These are phyloP conservation scores for Ilex asprella DNA, from an alignment of 257 asterid genomes.

Conservation along the genomic window DNA sequence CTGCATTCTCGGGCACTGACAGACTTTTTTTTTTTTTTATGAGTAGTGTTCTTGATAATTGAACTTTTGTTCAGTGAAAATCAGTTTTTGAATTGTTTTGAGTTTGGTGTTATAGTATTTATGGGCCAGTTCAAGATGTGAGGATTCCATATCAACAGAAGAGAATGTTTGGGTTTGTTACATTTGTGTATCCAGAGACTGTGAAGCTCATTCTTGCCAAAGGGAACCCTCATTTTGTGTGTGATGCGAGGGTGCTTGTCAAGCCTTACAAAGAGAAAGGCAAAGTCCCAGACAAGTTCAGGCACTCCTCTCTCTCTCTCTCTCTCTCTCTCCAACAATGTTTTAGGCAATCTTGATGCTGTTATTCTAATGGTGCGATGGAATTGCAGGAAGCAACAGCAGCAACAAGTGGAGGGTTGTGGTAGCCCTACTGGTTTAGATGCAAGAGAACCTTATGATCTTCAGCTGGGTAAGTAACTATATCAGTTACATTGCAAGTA, in stretches of 20 bases:
- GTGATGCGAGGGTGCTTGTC: slow-evolving; percentile 73
- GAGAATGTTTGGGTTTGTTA: slow-evolving; percentile 71
- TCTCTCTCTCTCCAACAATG: not conserved
- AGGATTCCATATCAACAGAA: slow-evolving; percentile 74
- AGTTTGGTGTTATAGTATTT: slow-evolving; percentile 24
- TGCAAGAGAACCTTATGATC: slow-evolving; percentile 53
- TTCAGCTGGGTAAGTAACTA: slow-evolving; percentile 39
- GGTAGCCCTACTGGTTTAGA: slow-evolving; percentile 67
- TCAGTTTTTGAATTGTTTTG: not conserved
- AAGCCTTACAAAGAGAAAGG: slow-evolving; percentile 71
- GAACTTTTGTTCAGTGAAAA: too few species aligned
- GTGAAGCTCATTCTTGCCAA: slow-evolving; percentile 66
- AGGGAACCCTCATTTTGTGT: slow-evolving; percentile 72
- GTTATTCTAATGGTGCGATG: not conserved
- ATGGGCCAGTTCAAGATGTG: slow-evolving; percentile 72
- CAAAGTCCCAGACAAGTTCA: slow-evolving; percentile 57
- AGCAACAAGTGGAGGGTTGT: slow-evolving; percentile 47
- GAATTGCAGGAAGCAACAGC: slow-evolving; percentile 41
- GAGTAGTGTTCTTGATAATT: too few species aligned
- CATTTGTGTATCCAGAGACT: slow-evolving; percentile 60
- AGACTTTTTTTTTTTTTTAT: too few species aligned
- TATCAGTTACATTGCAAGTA: too few species aligned
- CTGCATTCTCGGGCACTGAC: too few species aligned
- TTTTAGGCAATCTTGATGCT: too few species aligned
- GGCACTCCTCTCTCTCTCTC: slow-evolving; percentile 17